Evolutionary conservation across 139 green algal genomes (phyloP).

Genomic region (Edaphochlamys debaryana): DNA sequence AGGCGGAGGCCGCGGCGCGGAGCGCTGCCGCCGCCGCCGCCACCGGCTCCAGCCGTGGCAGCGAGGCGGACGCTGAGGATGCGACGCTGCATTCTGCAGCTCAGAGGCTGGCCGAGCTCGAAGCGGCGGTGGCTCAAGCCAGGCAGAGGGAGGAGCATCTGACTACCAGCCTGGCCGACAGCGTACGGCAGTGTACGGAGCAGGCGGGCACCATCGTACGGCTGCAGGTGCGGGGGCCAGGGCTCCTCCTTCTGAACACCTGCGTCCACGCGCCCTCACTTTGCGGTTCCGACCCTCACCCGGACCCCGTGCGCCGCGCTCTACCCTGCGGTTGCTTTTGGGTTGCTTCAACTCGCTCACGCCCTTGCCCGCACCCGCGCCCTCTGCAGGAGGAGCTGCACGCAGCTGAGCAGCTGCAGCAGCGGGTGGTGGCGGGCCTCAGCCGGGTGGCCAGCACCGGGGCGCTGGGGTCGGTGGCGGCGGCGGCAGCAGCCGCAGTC

Average conservation of each 20-base stretch:
- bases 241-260: too few species aligned
- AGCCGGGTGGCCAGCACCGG: neutral
- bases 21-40: neutral
- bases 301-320: too few species aligned
- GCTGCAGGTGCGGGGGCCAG: neutral
- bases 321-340: too few species aligned
- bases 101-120: neutral
- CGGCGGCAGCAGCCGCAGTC: neutral
- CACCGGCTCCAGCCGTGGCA: too few species aligned
- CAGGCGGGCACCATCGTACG: neutral
- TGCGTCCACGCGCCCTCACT: too few species aligned
- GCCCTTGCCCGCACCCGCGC: too few species aligned
- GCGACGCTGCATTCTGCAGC: neutral
- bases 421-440: neutral
- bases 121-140: neutral
- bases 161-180: neutral
- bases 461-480: neutral
- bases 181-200: neutral
- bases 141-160: neutral
- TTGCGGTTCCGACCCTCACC: too few species aligned
- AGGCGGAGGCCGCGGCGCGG: neutral
- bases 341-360: too few species aligned
- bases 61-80: neutral
- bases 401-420: neutral
- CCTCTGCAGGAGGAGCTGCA: conserved; percentile 4